Evolutionary conservation across 768 basidiomycete species (phyloP), one percentile per base, ranked within the genome.

Genomic region (Russula brevipes): DNA sequence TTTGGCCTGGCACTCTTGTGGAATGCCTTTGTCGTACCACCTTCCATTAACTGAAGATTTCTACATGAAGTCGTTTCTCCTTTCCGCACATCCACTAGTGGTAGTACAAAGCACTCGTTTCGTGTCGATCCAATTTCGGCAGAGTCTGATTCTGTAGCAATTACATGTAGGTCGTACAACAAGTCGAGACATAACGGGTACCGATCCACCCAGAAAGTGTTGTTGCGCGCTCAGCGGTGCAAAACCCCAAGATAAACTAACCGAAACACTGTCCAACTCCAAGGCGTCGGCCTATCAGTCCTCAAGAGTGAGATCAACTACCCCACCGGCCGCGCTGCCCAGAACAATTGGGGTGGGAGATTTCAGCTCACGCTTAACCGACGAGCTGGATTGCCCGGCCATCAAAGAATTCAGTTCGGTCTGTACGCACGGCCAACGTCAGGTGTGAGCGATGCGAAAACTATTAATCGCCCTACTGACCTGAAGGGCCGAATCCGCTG

Each of bases 401-500:
- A 3, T 54, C 19, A 64, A 45, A 12, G 53, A 30, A 17, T 38
- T 24, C 35, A 60, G 10, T 44, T 64, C 63, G 10, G 58, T 58
- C 63, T 64, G 31, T 10, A 42, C 19, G n/a, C 14, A 24, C 30
- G 39, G 1, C 24, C 24, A 24, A 6, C 19, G 17, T 59, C 39
- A 59, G 51, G 10, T 2, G 51, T 7, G 11, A 36, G 24, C 24
- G 8, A n/a, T 14, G 7, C 7, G 12, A 16, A n/a, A 14, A 12
- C 33, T 2, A n/a, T 17, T 10, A 16, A 31, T 33, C 5, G 9
- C 5, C 16, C 19, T 4, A 33, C 61, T 52, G 50, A 64, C 63
- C 57, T 59, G 57, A 59, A 59, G 57, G 9, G 10, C 39, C 53
- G 57, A 19, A 64, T 64, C 33, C 63, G 57, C 63, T 50, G 38